phyloP scores from a whole-genome alignment of 148 eudicot species.

The Oxyria digyna region DNA sequence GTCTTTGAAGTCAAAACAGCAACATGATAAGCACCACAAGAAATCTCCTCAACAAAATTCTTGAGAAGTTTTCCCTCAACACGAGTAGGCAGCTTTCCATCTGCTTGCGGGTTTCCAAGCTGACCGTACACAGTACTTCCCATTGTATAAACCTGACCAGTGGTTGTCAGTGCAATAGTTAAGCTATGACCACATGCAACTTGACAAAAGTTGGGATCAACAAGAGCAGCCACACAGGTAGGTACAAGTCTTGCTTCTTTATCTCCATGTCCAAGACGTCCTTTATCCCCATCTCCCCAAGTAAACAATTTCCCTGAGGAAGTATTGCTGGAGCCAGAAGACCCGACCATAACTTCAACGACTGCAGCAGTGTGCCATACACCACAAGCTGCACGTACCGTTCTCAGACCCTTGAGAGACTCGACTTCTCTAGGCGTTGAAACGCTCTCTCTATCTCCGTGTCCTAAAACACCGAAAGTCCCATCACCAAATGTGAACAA shows the following conservation, averaged over 20 bases:
- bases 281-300: constrained; percentile 77
- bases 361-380: constrained; percentile 77
- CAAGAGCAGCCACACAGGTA: constrained; percentile 33
- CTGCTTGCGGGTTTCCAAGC: constrained; percentile 36
- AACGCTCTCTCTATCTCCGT: constrained; percentile 47
- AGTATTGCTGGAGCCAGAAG: constrained; percentile 31
- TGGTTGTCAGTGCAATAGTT: constrained; percentile 65
- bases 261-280: constrained; percentile 78
- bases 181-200: constrained; percentile 68
- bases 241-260: constrained; percentile 46
- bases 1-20: constrained; percentile 52
- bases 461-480: constrained; percentile 73
- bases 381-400: constrained; percentile 59
- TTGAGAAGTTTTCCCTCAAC: constrained; percentile 45
- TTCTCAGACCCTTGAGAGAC: constrained; percentile 42
- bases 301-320: constrained; percentile 51
- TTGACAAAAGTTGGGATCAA: constrained; percentile 44
- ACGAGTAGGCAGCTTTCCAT: constrained; percentile 38
- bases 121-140: constrained; percentile 62
- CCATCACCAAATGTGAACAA: constrained; percentile 76
- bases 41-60: constrained; percentile 46
- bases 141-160: constrained; percentile 67
- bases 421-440: constrained; percentile 43
- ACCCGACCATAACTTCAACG: constrained; percentile 36
- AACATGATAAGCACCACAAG: constrained; percentile 78